Base-by-base conservation (phyloP, 257 asterid species). In the Solanum rostratum region DNA sequence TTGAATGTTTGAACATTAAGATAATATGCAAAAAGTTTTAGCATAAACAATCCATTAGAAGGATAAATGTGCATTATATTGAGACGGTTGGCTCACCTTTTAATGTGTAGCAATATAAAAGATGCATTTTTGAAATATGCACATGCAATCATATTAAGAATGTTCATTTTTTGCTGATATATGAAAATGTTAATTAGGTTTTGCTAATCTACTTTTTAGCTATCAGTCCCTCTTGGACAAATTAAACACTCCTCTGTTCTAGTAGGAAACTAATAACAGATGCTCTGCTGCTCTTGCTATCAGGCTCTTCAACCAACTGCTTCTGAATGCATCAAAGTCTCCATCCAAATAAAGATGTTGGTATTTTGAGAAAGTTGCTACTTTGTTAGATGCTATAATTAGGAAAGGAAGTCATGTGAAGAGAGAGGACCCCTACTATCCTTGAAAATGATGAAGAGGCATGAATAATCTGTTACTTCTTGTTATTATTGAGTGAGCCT, bases 261-360 rank as follows among this genome's bases (percentile, higher is more conserved):
- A 49, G 63, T 50, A 30, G 82, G 46, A 50, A 50, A 78, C 82
- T 50, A 78, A 78, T 27, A 50, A 16, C 82, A 50, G 29, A 78
- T 18, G 41, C 63, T 78, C 62, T 62, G 79, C 85, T 29, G 68
- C 70, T 70, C 55, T 69, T 84, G 54, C 18, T 84, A 69, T 54
- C 86, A 84, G 86, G 82, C 86, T 84, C 82, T 45, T 83, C 80
- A 50, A 66, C 80, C 80, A 83, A 83, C 55, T 20, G 59, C 78
- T 16, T 11, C 78, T 39, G 55, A 65, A 55, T 46, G 33, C 41
- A 52, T 83, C 53, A 5, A 29, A 30, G 24, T 22, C 73, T 73
- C 30, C 52, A 19, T 69, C 29, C 79, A 69, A 69, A 19, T 19
- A 69, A 69, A 69, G 79, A 69, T 19, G 55, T 78, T 78, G 82